Percentiles rank a stretch among this genome's conserved stretches.
These are phyloP conservation scores for Eucommia ulmoides DNA, from an alignment of 257 asterid genomes.

Conservation along the genomic window DNA sequence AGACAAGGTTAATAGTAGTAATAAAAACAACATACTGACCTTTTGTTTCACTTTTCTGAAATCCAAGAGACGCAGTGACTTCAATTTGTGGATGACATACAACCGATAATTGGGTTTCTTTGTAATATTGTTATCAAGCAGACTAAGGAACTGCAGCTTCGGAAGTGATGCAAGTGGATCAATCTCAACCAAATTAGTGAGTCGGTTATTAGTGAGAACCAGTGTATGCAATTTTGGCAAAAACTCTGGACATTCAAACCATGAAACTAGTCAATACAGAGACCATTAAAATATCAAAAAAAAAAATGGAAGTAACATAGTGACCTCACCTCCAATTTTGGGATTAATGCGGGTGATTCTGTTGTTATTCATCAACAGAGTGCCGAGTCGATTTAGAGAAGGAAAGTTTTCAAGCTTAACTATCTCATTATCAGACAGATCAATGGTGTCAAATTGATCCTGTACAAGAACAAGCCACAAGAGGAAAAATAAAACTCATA, in stretches of 20 bases:
- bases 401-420: slow-evolving; percentile 97
- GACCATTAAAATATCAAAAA: background rate
- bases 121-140: slow-evolving; percentile 82
- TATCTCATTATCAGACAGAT: slow-evolving; percentile 95
- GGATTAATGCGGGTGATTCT: slow-evolving; percentile 95
- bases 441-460: slow-evolving; percentile 98
- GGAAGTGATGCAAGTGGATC: slow-evolving; percentile 89
- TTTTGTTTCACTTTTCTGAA: slow-evolving; percentile 89
- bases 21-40: slow-evolving; percentile 67
- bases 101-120: slow-evolving; percentile 95
- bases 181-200: slow-evolving; percentile 83
- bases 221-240: slow-evolving; percentile 86
- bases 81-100: slow-evolving; percentile 90
- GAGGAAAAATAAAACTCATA: background rate
- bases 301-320: background rate
- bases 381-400: slow-evolving; percentile 66
- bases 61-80: slow-evolving; percentile 72
- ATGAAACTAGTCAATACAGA: background rate
- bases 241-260: slow-evolving; percentile 52
- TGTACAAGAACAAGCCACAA: slow-evolving; percentile 10
- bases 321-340: slow-evolving; percentile 65
- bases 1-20: background rate
- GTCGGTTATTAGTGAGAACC: slow-evolving; percentile 88
- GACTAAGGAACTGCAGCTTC: slow-evolving; percentile 80
- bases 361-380: slow-evolving; percentile 79